These are phyloP conservation scores for Lyophyllum shimeji DNA, from an alignment of 768 basidiomycete genomes.

Conservation along the genomic window DNA sequence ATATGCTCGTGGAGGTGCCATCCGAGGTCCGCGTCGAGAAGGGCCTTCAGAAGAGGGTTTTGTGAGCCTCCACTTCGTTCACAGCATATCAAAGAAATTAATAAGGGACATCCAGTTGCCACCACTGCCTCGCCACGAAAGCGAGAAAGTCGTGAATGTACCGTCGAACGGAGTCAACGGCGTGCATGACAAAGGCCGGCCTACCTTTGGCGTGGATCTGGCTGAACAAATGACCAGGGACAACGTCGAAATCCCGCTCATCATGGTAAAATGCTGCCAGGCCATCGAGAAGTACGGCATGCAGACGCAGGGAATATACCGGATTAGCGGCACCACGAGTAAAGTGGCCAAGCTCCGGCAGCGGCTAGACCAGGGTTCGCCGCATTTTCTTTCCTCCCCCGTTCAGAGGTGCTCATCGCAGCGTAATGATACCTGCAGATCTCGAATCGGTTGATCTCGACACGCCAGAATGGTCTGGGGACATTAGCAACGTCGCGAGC, in stretches of 20 bases:
- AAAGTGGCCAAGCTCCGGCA: conserved; percentile 83
- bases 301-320: conserved; percentile 84
- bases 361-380: conserved; percentile 77
- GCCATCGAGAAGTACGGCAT: conserved; percentile 93
- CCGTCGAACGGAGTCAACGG: conserved; percentile 29
- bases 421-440: conserved; percentile 42
- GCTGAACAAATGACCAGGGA: conserved; percentile 94
- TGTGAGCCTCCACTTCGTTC: conserved; percentile 52
- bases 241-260: conserved; percentile 82
- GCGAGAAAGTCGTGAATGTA: conserved; percentile 16
- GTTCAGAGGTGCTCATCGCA: neutral
- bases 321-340: conserved; percentile 88
- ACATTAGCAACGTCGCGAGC: conserved; percentile 96
- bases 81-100: conserved; percentile 2
- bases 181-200: conserved; percentile 60
- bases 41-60: conserved; percentile 92
- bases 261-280: conserved; percentile 86
- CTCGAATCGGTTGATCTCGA: conserved; percentile 86
- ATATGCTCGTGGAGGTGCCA: conserved; percentile 71
- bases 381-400: conserved; percentile 1
- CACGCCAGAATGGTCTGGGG: conserved; percentile 85
- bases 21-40: conserved; percentile 80
- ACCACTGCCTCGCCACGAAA: conserved; percentile 49
- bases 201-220: conserved; percentile 93
- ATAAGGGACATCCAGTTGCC: conserved; percentile 48